phyloP scores from a whole-genome alignment of 2,329 filamentous ascomycete genomes.

The Penicillium sclerotiorum region DNA sequence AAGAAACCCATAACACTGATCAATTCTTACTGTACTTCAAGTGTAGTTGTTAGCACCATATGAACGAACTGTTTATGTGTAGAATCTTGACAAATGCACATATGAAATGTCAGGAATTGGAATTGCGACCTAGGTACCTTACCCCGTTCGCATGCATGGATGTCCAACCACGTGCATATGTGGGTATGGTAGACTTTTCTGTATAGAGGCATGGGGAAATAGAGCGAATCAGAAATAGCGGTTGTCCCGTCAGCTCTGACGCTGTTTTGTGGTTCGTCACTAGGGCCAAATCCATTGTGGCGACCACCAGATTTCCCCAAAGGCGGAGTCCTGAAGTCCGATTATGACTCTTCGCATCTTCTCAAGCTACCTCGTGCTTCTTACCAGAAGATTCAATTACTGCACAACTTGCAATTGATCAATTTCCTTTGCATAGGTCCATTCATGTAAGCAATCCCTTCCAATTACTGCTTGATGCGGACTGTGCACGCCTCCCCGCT shows the following conservation, averaged over 20 bases:
- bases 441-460: neutral
- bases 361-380: neutral
- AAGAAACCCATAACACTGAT: neutral
- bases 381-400: neutral
- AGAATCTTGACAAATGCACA: too few species aligned
- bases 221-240: slow-evolving; percentile 15
- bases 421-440: neutral
- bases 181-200: neutral
- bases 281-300: neutral
- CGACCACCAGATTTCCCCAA: slow-evolving; percentile 2
- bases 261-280: slow-evolving; percentile 20
- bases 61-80: too few species aligned
- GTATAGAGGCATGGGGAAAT: neutral
- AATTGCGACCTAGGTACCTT: too few species aligned
- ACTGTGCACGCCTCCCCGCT: slow-evolving; percentile 12
- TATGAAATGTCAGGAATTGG: too few species aligned
- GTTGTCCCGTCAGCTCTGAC: slow-evolving; percentile 11
- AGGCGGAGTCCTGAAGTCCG: slow-evolving; percentile 24
- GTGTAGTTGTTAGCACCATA: too few species aligned
- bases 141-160: too few species aligned
- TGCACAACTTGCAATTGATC: slow-evolving; percentile 4
- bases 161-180: neutral
- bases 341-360: slow-evolving; percentile 13
- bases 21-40: too few species aligned
- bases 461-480: neutral